A percentile compares a stretch with the other conserved stretches of the same genome.
phyloP scores from a whole-genome alignment of 768 basidiomycete species.

The Tylopilus intermedius region DNA sequence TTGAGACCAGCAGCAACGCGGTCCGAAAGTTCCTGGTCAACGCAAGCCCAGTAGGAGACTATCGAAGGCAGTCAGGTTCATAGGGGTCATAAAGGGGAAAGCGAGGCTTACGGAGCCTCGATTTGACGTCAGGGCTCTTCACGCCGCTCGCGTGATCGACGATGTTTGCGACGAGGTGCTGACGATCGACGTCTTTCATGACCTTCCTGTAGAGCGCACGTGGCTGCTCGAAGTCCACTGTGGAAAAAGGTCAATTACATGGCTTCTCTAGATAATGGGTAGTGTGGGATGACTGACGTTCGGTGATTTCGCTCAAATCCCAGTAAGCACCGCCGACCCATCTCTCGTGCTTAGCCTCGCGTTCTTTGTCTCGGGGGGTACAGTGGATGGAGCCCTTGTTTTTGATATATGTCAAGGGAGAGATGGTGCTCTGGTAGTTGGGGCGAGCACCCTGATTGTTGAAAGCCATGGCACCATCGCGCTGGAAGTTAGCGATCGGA shows the following conservation, averaged over 20 bases:
- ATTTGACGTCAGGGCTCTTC: conserved; percentile 57
- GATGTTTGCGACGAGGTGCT: conserved; percentile 64
- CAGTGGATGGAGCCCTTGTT: conserved; percentile 44
- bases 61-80: conserved; percentile 3
- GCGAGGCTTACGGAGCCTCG: conserved; percentile 55
- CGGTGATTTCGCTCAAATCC: conserved; percentile 70
- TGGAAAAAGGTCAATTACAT: not conserved
- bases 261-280: not conserved
- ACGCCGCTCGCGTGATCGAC: conserved; percentile 56
- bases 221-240: conserved; percentile 85
- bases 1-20: conserved; percentile 75
- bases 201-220: conserved; percentile 64
- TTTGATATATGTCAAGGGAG: conserved; percentile 61
- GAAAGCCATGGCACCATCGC: conserved; percentile 67
- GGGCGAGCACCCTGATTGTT: conserved; percentile 80
- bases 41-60: conserved; percentile 78
- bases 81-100: not conserved
- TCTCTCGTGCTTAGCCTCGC: conserved; percentile 57
- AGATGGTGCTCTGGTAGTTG: conserved; percentile 80
- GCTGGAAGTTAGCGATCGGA: conserved; percentile 87
- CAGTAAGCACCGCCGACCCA: conserved; percentile 68
- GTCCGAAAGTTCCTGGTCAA: conserved; percentile 70
- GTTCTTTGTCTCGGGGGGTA: conserved; percentile 34
- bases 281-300: conserved; percentile 50
- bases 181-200: conserved; percentile 55